Conservation (phyloP, 2,329 filamentous ascomycete species). For the Aspergillus persii region DNA sequence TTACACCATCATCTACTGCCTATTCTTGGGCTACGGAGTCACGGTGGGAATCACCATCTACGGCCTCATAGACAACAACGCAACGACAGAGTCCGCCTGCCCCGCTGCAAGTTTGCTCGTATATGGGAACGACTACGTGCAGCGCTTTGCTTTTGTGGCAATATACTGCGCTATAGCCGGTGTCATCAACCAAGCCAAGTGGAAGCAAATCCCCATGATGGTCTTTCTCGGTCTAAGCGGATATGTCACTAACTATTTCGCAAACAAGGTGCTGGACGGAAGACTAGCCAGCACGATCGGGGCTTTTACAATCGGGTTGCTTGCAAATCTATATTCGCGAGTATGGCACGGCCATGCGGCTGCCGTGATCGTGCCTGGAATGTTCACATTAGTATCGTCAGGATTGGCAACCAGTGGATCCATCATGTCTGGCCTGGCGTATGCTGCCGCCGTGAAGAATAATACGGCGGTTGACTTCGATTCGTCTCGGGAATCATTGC, state of each 20-base stretch:
- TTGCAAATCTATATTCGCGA: conserved; percentile 75
- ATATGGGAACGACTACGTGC: conserved; percentile 43
- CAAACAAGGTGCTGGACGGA: conserved; percentile 56
- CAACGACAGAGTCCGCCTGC: conserved; percentile 49
- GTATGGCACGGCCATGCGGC: conserved; percentile 72
- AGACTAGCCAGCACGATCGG: conserved; percentile 75
- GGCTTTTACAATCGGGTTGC: conserved; percentile 70
- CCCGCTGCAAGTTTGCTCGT: conserved; percentile 38
- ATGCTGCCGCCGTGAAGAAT: conserved; percentile 51
- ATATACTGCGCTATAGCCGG: conserved; percentile 70
- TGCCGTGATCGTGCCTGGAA: conserved; percentile 78
- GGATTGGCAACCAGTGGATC: conserved; percentile 57
- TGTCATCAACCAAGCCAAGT: conserved; percentile 77
- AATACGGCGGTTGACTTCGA: conserved; percentile 6
- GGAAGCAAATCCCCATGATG: conserved; percentile 73
- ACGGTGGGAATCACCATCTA: conserved; percentile 63
- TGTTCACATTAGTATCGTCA: conserved; percentile 67
- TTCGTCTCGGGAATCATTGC: conserved; percentile 4
- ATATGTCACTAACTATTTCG: conserved; percentile 47
- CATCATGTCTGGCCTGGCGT: conserved; percentile 54
- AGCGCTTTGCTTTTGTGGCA: conserved; percentile 69
- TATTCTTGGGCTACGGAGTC: conserved; percentile 69
- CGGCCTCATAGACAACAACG: conserved; percentile 55
- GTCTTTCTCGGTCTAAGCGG: conserved; percentile 68
- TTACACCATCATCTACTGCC: conserved; percentile 64